Evolutionary conservation across 2,329 filamentous ascomycete genomes (phyloP), one percentile per base, ranked within the genome.

Genomic region (Pezicula neosporulosa): DNA sequence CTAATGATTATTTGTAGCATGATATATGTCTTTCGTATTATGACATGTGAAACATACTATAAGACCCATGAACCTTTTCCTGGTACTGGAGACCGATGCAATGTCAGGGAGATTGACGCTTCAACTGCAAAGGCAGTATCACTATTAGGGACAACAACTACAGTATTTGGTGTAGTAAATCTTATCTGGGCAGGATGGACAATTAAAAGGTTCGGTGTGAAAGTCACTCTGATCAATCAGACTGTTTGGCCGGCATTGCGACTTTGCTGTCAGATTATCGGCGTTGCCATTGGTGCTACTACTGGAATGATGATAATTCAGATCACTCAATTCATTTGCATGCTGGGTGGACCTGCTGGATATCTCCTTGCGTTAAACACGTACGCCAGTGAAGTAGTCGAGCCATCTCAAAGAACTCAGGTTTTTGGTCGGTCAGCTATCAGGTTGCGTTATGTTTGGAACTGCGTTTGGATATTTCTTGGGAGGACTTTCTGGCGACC

Each of bases 41-140:
- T 89, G 85, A 83, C 82, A 46, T 90, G 86, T 67, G 82, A 89
- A 49, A 77, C 79, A 47, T 90, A 83, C 64, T 90, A 89, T 67
- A 70, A 75, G 35, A 71, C 71, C 2, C 79, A 87, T 60, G 74
- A 78, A 12, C 73, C 76, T 0, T 79, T 71, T 46, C 58, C 68
- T 9, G 75, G 73, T 1, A 60, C 66, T 4, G 72, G 72, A 4
- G 78, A 84, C 53, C 73, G 79, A 15, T 90, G 86, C 62, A 75
- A 73, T 44, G 74, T 76, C 33, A 79, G 79, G 49, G 78, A 81
- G 55, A 85, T 90, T 53, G 78, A 85, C 44, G 82, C 85, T 1
- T 75, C 77, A 18, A 87, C 85, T 1, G 85, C 86, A 0, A 72
- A 72, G 1, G 77, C 86, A 48, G 80, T 84, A 33, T 80, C 80